Evolutionary conservation across 2,329 filamentous ascomycete species (phyloP), one percentile per base, ranked within the genome.

Genomic region (Metarhizium anisopliae): DNA sequence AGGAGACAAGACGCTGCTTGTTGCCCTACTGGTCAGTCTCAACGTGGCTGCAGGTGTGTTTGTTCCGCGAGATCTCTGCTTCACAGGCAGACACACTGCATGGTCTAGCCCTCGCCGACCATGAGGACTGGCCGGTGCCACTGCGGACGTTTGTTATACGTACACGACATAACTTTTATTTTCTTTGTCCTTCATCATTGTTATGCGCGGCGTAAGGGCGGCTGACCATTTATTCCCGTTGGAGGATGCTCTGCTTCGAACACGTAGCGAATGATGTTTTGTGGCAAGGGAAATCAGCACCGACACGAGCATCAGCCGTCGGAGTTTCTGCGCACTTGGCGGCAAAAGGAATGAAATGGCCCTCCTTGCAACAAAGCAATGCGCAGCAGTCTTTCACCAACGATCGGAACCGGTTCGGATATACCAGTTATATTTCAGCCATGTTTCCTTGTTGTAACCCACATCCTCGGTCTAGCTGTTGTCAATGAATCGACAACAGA

Each of bases 401-500:
- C 32, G 51, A 53, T 53, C 20, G 51, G 40, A 18, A 30, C 14
- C 25, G 25, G 42, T 45, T 47, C 30, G 16, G 30, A 8, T 14
- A 36, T 51, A 30, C 16, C 30, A 13, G 36, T 30, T 29, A 16
- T 3, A n/a, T 29, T 47, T 45, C 51, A 53, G 51, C 51, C 42
- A 32, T 32, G 40, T 13, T 11, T 35, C 32, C 1, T 11, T 3
- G 32, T 35, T 35, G 32, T 35, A 35, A 13, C 8, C 13, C 40
- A 42, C 40, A 16, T 6, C n/a, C 40, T 42, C 40, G 42, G 29
- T 30, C 14, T 30, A n/a, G 42, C 14, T 25, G 43, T 47, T 55
- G 55, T 56, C 67, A 66, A 70, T 64, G 54, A 61, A 66, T 69
- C 64, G 70, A 73, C 71, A 73, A 63, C 71, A 73, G 66, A 66